Evolutionary conservation across 805 yeast genomes (phyloP).

Genomic region (Barnettozyma vustinii): DNA sequence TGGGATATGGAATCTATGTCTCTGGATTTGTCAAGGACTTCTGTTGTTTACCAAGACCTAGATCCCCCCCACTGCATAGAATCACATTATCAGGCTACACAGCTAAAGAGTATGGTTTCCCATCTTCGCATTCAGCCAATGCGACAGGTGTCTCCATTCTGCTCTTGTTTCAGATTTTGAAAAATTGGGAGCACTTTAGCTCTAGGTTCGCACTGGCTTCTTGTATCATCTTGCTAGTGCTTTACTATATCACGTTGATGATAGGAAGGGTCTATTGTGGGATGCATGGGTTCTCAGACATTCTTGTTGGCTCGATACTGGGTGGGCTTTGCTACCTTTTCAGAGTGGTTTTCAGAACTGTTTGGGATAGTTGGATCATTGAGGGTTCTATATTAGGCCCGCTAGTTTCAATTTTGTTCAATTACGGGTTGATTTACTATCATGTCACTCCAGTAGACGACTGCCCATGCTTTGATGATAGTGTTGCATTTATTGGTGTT

Average conservation of each 20-base stretch:
- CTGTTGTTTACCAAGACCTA: slow-evolving; percentile 87
- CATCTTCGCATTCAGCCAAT: slow-evolving; percentile 91
- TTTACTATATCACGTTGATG: slow-evolving; percentile 61
- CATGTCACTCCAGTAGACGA: slow-evolving; percentile 87
- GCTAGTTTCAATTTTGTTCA: slow-evolving; percentile 31
- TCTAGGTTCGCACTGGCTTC: slow-evolving; percentile 9
- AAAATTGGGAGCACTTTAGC: slow-evolving; percentile 8
- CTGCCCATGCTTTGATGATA: slow-evolving; percentile 95
- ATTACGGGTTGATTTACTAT: slow-evolving; percentile 49
- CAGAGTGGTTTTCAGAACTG: slow-evolving; percentile 35
- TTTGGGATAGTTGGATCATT: slow-evolving; percentile 44
- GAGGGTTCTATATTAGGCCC: slow-evolving; percentile 28
- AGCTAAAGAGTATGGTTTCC: slow-evolving; percentile 90
- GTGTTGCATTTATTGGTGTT: slow-evolving; percentile 90
- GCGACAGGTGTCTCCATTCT: slow-evolving; percentile 77
- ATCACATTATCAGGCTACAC: slow-evolving; percentile 90
- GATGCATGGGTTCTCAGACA: slow-evolving; percentile 91
- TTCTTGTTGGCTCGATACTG: slow-evolving; percentile 55
- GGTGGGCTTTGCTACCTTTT: slow-evolving; percentile 52
- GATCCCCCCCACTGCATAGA: slow-evolving; percentile 86
- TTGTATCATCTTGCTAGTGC: slow-evolving; percentile 17
- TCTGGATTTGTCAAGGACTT: slow-evolving; percentile 79
- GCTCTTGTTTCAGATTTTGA: slow-evolving; percentile 26
- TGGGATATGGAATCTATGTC: slow-evolving; percentile 51
- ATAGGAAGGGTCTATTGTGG: slow-evolving; percentile 91